phyloP scores from a whole-genome alignment of 2,329 filamentous ascomycete species.

The Colletotrichum somersetense region DNA sequence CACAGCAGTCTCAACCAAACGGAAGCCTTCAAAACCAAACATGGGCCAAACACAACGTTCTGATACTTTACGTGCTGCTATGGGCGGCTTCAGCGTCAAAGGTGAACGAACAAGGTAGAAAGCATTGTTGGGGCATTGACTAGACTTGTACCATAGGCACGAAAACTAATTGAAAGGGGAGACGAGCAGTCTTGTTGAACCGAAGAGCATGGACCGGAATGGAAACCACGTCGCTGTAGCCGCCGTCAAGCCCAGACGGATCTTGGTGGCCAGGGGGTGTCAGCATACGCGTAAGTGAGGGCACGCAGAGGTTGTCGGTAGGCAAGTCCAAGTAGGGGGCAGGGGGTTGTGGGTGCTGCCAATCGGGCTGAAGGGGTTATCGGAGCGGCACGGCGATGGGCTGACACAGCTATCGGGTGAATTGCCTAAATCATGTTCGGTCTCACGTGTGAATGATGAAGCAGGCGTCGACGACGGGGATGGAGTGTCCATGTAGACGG shows the following conservation, averaged over 20 bases:
- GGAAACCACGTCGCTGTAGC: background rate
- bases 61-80: constrained; percentile 13
- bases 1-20: constrained; percentile 6
- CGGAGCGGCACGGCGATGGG: constrained; percentile 13
- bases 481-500: background rate
- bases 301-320: background rate
- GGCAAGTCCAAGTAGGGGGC: constrained; percentile 1
- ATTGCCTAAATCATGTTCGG: constrained; percentile 27
- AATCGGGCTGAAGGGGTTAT: background rate
- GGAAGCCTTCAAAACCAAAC: constrained; percentile 33
- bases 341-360: background rate
- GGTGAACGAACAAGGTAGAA: background rate
- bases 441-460: constrained; percentile 22
- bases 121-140: background rate
- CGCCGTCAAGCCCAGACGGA: background rate
- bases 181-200: background rate
- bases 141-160: background rate
- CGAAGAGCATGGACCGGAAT: constrained; percentile 1
- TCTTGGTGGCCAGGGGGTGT: background rate
- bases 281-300: background rate
- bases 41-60: constrained; percentile 21
- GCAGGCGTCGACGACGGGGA: constrained; percentile 7
- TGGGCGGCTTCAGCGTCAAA: background rate
- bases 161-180: background rate
- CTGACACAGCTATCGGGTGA: constrained; percentile 29